Base-by-base conservation (phyloP, 208 protist genomes). In the Trichomonas vaginalis region DNA sequence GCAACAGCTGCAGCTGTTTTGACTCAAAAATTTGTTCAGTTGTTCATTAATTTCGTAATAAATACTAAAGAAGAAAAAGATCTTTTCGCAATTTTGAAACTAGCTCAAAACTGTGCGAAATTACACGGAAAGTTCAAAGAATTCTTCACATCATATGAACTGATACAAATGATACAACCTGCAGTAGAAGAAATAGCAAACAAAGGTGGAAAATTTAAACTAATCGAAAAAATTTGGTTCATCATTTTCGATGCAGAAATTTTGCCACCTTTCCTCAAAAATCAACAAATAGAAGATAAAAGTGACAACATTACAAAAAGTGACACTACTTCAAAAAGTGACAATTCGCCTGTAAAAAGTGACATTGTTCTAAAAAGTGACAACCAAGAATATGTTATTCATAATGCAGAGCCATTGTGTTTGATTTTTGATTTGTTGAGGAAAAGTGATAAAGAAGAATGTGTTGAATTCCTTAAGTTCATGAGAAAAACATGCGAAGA, bases 351-450 rank as follows among this genome's bases (percentile, higher is more conserved):
- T n/a, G n/a, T n/a, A n/a, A n/a, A n/a, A n/a, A n/a, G n/a, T n/a
- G n/a, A n/a, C n/a, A n/a, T n/a, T n/a, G n/a, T n/a, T n/a, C n/a
- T n/a, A n/a, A n/a, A n/a, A n/a, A n/a, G n/a, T n/a, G n/a, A n/a
- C n/a, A 47, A 39, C 10, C 14, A 23, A n/a, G 12, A 39, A 14
- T 9, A 32, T 37, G 15, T 15, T 39, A 92, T 92, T 39, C 12
- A 56, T 15, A 92, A 92, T 47, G 86, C 86, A 39, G 35, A 42
- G 17, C 86, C 86, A 17, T 39, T 92, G 9, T 39, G 45, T 17
- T 92, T 92, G n/a, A 92, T 92, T 15, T 92, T 92, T 47, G 21
- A 47, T 47, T 92, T 92, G 51, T 35, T 92, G 27, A n/a, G n/a
- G n/a, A n/a, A n/a, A n/a, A 45, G 51, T 39, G 37, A 45, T 51